phyloP scores from a whole-genome alignment of 805 yeast species.

The Saccharomyces paradoxus region DNA sequence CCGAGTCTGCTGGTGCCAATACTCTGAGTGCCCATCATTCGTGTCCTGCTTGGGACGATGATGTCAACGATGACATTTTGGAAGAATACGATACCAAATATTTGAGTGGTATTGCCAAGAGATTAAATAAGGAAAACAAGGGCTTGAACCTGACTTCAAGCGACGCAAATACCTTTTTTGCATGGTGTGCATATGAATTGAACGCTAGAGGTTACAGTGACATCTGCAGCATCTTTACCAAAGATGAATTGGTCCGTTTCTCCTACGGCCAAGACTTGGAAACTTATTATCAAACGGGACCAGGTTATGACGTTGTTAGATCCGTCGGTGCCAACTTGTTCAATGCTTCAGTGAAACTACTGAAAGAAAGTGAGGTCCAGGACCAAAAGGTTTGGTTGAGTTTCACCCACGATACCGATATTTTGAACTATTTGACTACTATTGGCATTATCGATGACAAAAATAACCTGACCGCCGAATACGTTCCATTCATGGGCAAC shows the following conservation, averaged over 20 bases:
- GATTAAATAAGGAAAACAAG: slow-evolving; percentile 44
- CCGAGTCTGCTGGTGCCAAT: slow-evolving; percentile 39
- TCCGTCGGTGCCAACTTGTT: slow-evolving; percentile 56
- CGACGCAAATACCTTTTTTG: slow-evolving; percentile 48
- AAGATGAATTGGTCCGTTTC: slow-evolving; percentile 54
- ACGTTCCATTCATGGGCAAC: slow-evolving; percentile 37
- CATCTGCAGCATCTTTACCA: slow-evolving; percentile 61
- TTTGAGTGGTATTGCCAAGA: slow-evolving; percentile 43
- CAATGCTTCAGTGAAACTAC: slow-evolving; percentile 41
- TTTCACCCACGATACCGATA: slow-evolving; percentile 39
- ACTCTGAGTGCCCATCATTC: slow-evolving; percentile 41
- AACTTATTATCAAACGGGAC: slow-evolving; percentile 55
- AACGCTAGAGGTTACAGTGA: slow-evolving; percentile 62
- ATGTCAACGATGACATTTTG: slow-evolving; percentile 10
- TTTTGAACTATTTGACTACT: slow-evolving; percentile 54
- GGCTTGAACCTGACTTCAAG: slow-evolving; percentile 43
- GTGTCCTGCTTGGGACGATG: slow-evolving; percentile 33
- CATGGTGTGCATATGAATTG: slow-evolving; percentile 67
- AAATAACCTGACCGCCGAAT: slow-evolving; percentile 36
- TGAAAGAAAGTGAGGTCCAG: slow-evolving; percentile 42
- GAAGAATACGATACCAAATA: slow-evolving; percentile 28
- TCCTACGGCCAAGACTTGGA: slow-evolving; percentile 53
- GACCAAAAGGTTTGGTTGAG: slow-evolving; percentile 53
- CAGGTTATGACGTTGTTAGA: slow-evolving; percentile 50
- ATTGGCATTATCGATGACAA: slow-evolving; percentile 42